These are phyloP conservation scores for Sporothrix phasma DNA, from an alignment of 2,329 filamentous ascomycete species.

Conservation along the genomic window DNA sequence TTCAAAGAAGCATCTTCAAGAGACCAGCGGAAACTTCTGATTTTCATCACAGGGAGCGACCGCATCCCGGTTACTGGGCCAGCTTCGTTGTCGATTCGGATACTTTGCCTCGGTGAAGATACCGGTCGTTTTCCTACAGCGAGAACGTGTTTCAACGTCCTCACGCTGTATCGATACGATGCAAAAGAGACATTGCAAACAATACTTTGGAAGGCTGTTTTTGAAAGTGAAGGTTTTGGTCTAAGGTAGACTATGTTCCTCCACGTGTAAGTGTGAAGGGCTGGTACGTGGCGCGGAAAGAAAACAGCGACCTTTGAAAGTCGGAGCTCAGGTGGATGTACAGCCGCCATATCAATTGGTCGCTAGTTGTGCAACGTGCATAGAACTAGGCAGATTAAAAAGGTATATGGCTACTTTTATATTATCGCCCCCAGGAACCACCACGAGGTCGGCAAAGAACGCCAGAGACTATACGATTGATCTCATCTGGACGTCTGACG, in stretches of 20 bases:
- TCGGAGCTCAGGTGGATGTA: too few species aligned
- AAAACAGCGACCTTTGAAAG: too few species aligned
- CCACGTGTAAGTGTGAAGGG: neutral
- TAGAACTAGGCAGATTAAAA: too few species aligned
- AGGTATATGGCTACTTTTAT: too few species aligned
- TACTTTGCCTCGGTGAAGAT: constrained; percentile 68
- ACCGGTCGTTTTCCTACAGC: constrained; percentile 69
- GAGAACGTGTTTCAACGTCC: constrained; percentile 81
- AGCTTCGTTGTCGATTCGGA: constrained; percentile 64
- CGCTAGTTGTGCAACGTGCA: too few species aligned
- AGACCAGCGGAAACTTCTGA: constrained; percentile 68
- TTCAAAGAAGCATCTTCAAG: constrained; percentile 55
- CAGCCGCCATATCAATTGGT: too few species aligned
- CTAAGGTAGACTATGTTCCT: constrained; percentile 48
- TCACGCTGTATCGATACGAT: constrained; percentile 65
- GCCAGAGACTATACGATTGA: too few species aligned
- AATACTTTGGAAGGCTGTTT: constrained; percentile 76
- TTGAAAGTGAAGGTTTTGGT: constrained; percentile 85
- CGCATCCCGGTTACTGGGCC: constrained; percentile 82
- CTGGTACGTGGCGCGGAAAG: neutral
- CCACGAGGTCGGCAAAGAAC: too few species aligned
- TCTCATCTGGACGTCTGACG: too few species aligned
- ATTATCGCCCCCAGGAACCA: too few species aligned
- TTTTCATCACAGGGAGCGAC: constrained; percentile 85
- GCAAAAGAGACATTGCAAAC: constrained; percentile 56